Evolutionary conservation across 169 alveolate species (phyloP).

Genomic region (Fabrea salina): DNA sequence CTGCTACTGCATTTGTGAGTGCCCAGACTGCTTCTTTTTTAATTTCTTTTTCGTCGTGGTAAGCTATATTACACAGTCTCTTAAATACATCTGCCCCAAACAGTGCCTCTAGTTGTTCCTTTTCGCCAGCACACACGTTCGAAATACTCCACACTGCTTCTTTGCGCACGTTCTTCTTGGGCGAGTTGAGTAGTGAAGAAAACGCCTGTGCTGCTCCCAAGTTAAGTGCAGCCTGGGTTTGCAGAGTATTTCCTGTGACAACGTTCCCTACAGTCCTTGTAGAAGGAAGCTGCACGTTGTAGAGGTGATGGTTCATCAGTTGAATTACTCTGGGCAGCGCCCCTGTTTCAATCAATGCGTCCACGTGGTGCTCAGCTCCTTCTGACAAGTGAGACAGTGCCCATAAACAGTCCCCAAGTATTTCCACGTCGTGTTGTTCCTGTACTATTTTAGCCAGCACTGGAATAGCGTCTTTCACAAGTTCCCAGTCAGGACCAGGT

Average conservation of each 20-base stretch:
- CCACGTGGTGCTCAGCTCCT: slow-evolving; percentile 89
- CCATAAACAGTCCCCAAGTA: slow-evolving; percentile 94
- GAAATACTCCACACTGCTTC: slow-evolving; percentile 99
- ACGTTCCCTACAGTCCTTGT: slow-evolving; percentile 23
- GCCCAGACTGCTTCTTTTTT: slow-evolving; percentile 99
- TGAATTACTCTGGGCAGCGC: slow-evolving; percentile 12
- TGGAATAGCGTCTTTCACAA: slow-evolving; percentile 86
- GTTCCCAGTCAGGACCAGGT: slow-evolving; percentile 88
- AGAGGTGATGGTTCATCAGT: slow-evolving; percentile 18
- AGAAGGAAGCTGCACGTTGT: slow-evolving; percentile 24
- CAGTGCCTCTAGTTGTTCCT: slow-evolving; percentile 89
- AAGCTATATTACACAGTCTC: slow-evolving; percentile 79
- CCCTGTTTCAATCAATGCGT: background rate
- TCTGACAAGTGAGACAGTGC: slow-evolving; percentile 93
- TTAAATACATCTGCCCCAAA: slow-evolving; percentile 81
- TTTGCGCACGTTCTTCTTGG: slow-evolving; percentile 90
- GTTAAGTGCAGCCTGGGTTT: slow-evolving; percentile 91
- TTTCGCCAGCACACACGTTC: slow-evolving; percentile 71
- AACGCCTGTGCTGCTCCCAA: slow-evolving; percentile 89
- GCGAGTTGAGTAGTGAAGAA: slow-evolving; percentile 80
- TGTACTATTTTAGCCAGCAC: slow-evolving; percentile 81
- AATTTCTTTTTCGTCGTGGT: slow-evolving; percentile 90
- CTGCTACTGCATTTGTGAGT: slow-evolving; percentile 94
- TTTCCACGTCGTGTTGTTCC: slow-evolving; percentile 49
- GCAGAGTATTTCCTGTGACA: slow-evolving; percentile 94